A percentile compares a stretch with the other conserved stretches of the same genome.
phyloP scores from a whole-genome alignment of 352 stramenopile species.

The Globisporangium uncinulatum region DNA sequence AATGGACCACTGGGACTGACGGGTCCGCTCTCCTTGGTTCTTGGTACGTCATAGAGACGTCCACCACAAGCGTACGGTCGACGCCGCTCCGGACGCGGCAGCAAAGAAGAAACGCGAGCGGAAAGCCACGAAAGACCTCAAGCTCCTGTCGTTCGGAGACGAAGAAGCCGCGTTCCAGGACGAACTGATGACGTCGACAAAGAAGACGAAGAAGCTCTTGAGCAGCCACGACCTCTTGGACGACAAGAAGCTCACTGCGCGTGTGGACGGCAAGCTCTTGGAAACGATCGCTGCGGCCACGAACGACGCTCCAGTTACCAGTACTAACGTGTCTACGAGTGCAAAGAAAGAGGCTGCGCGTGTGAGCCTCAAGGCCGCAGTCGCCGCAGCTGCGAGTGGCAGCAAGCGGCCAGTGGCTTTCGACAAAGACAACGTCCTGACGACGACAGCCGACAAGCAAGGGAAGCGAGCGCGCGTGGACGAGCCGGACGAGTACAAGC shows the following conservation, averaged over 20 bases:
- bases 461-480: constrained; percentile 15
- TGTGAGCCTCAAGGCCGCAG: constrained; percentile 13
- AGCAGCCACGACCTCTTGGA: constrained; percentile 70
- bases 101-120: constrained; percentile 80
- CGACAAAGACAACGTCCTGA: background rate
- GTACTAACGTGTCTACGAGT: background rate
- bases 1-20: too few species aligned
- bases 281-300: constrained; percentile 39
- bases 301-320: background rate
- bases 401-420: background rate
- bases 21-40: background rate
- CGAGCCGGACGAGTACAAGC: constrained; percentile 56
- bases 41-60: constrained; percentile 11
- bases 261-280: constrained; percentile 54
- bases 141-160: constrained; percentile 95
- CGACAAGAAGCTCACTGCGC: constrained; percentile 52
- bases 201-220: constrained; percentile 55
- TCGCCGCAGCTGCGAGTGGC: background rate
- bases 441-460: constrained; percentile 1
- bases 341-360: constrained; percentile 26
- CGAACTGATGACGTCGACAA: constrained; percentile 37
- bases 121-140: constrained; percentile 91
- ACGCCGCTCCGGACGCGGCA: constrained; percentile 20
- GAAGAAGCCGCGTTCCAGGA: constrained; percentile 75
- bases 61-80: constrained; percentile 15